Evolutionary conservation across 2,329 filamentous ascomycete species (phyloP), one percentile per base, ranked within the genome.

Genomic region (Alternaria panax): DNA sequence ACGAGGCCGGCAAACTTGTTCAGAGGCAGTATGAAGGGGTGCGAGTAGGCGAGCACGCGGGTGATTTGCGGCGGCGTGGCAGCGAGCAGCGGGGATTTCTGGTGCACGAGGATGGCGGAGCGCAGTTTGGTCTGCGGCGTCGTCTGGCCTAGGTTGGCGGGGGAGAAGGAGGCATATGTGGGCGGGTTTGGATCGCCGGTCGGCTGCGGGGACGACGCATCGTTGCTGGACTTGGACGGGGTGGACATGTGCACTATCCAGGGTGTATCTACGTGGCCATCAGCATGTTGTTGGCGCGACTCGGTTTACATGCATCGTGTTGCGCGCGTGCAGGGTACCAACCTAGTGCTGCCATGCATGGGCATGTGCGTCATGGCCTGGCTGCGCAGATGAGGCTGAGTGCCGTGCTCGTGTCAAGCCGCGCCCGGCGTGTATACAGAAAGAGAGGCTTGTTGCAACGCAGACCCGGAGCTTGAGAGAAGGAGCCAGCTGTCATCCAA

Each of bases 11-110:
- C 90, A 16, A 96, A 79, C 74, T 90, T 91, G 77, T 97, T 98
- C 57, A 98, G 82, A 6, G 93, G 93, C 7, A 97, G 83, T 7
- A 99, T 84, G 75, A 97, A 98, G 0, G 95, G 93, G 75, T 99
- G 94, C 64, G 93, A 97, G 77, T 98, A 97, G 65, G 94, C 94
- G 60, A 99, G 85, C 14, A 94, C 93, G 69, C 95, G 88, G 2
- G 95, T 99, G 76, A 99, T 90, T 75, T 97, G 92, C 2, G 95
- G 95, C 42, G 95, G 95, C 9, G 95, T 99, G 16, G 94, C 93
- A 60, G 96, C 89, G 18, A 99, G 85, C 45, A 99, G 81, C 11
- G 95, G 95, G 16, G 92, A 97, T 80, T 98, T 99, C 78, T 97
- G 94, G 79, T 98, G 93, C 20, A 99, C 93, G 68, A 98, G 88